These are phyloP conservation scores for Fraxinus latifolia DNA, from an alignment of 305 asterid species.

Conservation along the genomic window DNA sequence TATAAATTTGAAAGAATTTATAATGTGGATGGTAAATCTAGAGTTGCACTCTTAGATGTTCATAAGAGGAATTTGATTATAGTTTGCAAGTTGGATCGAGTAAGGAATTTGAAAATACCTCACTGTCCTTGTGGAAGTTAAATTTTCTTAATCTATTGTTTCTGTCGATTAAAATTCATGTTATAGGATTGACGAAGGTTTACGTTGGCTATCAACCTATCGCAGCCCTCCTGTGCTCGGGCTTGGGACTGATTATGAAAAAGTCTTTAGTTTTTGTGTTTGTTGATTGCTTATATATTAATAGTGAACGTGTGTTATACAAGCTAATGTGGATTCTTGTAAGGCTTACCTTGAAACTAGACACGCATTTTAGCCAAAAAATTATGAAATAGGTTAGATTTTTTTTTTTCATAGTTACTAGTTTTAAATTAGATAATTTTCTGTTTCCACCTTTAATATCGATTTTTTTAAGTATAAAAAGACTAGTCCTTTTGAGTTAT, in stretches of 20 bases:
- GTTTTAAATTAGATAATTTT: neutral
- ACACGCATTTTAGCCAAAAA: neutral
- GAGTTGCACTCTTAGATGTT: neutral
- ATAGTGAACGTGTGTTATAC: neutral
- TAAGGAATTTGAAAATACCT: neutral
- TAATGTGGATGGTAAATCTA: neutral
- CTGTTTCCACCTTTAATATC: neutral
- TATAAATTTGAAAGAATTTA: neutral
- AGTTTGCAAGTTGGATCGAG: neutral
- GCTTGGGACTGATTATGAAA: neutral
- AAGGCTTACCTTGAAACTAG: neutral
- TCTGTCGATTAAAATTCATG: neutral
- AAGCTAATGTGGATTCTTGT: neutral
- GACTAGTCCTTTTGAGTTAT: neutral
- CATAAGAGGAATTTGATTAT: neutral
- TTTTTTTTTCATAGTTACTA: neutral
- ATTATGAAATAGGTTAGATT: neutral
- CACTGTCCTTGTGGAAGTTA: neutral
- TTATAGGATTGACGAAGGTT: neutral
- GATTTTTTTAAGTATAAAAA: neutral
- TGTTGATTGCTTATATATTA: neutral
- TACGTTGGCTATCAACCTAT: neutral
- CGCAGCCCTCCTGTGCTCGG: neutral
- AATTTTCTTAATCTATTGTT: neutral
- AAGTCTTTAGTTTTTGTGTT: neutral